Percentiles rank a stretch among this genome's conserved stretches.
Conservation (phyloP, 192 early-diverging fungal genomes). For the Backusella macrospora region DNA sequence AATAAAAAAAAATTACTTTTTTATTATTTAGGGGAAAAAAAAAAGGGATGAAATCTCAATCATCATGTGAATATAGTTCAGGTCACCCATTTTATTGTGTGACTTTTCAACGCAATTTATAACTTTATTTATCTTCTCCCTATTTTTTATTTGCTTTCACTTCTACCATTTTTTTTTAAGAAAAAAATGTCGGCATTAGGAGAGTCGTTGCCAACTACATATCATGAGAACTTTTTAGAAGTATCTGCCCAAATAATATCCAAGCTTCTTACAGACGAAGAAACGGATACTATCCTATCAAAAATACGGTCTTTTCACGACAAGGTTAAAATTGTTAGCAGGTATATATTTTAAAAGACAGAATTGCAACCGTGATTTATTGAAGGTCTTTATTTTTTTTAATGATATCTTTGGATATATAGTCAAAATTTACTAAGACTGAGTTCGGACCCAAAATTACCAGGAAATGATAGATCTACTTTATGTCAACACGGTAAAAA, state of each 20-base stretch:
- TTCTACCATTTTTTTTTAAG: background rate
- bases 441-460: conserved; percentile 38
- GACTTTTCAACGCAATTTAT: background rate
- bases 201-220: conserved; percentile 31
- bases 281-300: conserved; percentile 60
- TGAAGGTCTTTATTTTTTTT: conserved; percentile 13
- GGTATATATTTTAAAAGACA: conserved; percentile 32
- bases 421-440: conserved; percentile 49
- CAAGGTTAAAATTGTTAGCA: conserved; percentile 60
- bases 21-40: background rate
- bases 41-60: background rate
- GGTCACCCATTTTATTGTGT: background rate
- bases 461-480: conserved; percentile 28
- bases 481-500: conserved; percentile 65
- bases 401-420: conserved; percentile 6
- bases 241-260: conserved; percentile 60
- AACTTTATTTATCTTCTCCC: background rate
- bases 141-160: background rate
- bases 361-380: conserved; percentile 17
- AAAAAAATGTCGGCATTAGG: background rate
- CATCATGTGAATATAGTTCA: background rate
- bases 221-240: conserved; percentile 66
- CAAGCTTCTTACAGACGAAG: conserved; percentile 64
- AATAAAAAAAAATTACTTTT: too few species aligned
- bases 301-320: conserved; percentile 64